Evolutionary conservation across 768 basidiomycete genomes (phyloP).

Genomic region (Lanmaoa rubissima): DNA sequence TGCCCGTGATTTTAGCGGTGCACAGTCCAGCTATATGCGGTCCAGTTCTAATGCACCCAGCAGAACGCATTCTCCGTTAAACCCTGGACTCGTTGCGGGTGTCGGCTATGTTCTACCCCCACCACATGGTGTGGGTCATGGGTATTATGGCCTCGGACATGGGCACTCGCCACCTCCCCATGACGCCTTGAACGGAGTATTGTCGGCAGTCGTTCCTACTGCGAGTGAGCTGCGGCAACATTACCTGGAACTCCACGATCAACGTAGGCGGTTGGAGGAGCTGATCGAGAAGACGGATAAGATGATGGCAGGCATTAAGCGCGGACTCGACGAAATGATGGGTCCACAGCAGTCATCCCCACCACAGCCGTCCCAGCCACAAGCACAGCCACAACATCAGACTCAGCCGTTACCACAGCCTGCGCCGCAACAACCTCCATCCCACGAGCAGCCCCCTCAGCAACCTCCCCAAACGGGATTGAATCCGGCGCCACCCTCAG

Average conservation of each 20-base stretch:
- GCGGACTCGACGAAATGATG: constrained; percentile 75
- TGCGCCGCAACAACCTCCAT: constrained; percentile 19
- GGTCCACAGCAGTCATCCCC: constrained; percentile 30
- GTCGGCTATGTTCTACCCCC: constrained; percentile 43
- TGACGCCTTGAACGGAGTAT: constrained; percentile 30
- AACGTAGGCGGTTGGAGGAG: constrained; percentile 66
- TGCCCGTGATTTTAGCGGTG: constrained; percentile 35
- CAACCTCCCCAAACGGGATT: constrained; percentile 19
- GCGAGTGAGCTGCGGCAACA: constrained; percentile 68
- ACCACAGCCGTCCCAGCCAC: constrained; percentile 20
- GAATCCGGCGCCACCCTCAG: constrained; percentile 14
- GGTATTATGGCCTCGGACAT: constrained; percentile 40
- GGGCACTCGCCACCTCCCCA: constrained; percentile 36
- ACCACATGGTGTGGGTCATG: constrained; percentile 36
- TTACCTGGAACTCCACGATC: constrained; percentile 60
- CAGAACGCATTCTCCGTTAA: constrained; percentile 69
- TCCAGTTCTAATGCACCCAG: constrained; percentile 67
- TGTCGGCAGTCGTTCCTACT: constrained; percentile 39
- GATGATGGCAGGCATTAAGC: constrained; percentile 68
- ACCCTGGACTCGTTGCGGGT: constrained; percentile 42
- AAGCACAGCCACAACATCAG: constrained; percentile 26
- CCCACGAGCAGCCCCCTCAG: constrained; percentile 29
- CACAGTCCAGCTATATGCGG: constrained; percentile 58
- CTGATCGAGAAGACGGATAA: constrained; percentile 73
- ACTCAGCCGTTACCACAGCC: constrained; percentile 25